phyloP scores from a whole-genome alignment of 768 basidiomycete species.

The Pulveroboletus frians region DNA sequence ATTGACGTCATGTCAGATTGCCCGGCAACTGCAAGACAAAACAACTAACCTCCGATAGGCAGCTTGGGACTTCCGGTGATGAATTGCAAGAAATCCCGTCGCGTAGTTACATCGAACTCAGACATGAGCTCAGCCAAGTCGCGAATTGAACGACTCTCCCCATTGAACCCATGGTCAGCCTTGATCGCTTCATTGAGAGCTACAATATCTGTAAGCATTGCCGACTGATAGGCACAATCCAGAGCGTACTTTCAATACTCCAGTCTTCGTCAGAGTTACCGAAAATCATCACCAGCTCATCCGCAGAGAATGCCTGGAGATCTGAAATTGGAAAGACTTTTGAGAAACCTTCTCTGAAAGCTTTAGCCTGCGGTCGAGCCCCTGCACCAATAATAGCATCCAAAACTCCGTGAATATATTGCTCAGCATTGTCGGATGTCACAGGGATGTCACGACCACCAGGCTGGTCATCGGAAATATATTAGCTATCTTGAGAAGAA shows the following conservation, averaged over 20 bases:
- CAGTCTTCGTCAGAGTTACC: constrained; percentile 98
- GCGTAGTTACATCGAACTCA: constrained; percentile 62
- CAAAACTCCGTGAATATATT: constrained; percentile 83
- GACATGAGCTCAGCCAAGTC: constrained; percentile 85
- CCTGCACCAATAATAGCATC: constrained; percentile 86
- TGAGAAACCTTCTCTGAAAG: constrained; percentile 92
- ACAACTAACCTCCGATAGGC: constrained; percentile 81
- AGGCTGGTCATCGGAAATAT: constrained; percentile 40
- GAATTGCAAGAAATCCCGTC: constrained; percentile 91
- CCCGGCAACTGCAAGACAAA: not conserved
- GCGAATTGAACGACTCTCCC: constrained; percentile 87
- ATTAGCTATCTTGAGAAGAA: not conserved
- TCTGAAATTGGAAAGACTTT: constrained; percentile 94
- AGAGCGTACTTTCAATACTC: constrained; percentile 76
- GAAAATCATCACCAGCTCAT: constrained; percentile 94
- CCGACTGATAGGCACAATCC: not conserved
- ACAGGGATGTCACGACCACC: constrained; percentile 77
- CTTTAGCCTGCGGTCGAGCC: constrained; percentile 71
- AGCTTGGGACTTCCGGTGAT: constrained; percentile 96
- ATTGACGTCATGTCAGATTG: not conserved
- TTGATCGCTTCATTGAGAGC: constrained; percentile 88
- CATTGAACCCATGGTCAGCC: constrained; percentile 97
- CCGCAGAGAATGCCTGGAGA: constrained; percentile 85
- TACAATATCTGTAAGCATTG: constrained; percentile 28
- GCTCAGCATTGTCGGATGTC: constrained; percentile 81